Conservation (phyloP, 768 basidiomycete species). For the Boletus fagicola region DNA sequence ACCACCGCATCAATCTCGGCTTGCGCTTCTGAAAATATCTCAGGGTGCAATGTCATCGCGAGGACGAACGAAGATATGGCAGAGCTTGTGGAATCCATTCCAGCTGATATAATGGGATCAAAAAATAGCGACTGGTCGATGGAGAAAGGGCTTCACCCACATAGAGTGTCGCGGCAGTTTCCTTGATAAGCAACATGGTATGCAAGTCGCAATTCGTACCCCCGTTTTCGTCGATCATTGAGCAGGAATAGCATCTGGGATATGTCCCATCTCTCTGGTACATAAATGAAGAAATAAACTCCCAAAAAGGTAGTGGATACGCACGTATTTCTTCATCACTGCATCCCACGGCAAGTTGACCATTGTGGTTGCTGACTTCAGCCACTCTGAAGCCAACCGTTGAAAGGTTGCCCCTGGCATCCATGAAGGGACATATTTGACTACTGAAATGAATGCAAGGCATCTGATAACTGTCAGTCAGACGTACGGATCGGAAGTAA, state of each 20-base stretch:
- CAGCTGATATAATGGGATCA: neutral
- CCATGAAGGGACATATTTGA: constrained; percentile 7
- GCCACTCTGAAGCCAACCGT: constrained; percentile 4
- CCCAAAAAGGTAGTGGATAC: neutral
- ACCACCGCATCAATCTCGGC: neutral
- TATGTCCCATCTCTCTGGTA: neutral
- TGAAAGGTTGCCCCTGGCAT: constrained; percentile 3
- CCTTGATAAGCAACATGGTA: constrained; percentile 1
- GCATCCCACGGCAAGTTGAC: constrained; percentile 6
- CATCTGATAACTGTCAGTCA: too few species aligned
- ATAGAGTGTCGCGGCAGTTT: constrained; percentile 5
- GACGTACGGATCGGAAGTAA: constrained; percentile 2
- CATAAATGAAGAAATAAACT: neutral
- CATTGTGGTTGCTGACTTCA: constrained; percentile 2
- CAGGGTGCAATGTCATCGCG: constrained; percentile 2
- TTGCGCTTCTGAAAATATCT: constrained; percentile 1
- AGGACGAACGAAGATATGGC: constrained; percentile 5
- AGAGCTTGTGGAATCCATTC: constrained; percentile 4
- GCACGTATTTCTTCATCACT: constrained; percentile 3
- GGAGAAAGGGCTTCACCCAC: neutral
- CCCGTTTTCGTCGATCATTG: constrained; percentile 6
- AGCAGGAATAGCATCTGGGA: neutral
- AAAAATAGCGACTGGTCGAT: neutral
- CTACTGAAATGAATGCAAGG: neutral
- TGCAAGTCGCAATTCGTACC: neutral